Percentiles rank a stretch among this genome's conserved stretches.
Evolutionary conservation across 805 yeast species (phyloP).

Genomic region (Wickerhamiella sergipiensis): DNA sequence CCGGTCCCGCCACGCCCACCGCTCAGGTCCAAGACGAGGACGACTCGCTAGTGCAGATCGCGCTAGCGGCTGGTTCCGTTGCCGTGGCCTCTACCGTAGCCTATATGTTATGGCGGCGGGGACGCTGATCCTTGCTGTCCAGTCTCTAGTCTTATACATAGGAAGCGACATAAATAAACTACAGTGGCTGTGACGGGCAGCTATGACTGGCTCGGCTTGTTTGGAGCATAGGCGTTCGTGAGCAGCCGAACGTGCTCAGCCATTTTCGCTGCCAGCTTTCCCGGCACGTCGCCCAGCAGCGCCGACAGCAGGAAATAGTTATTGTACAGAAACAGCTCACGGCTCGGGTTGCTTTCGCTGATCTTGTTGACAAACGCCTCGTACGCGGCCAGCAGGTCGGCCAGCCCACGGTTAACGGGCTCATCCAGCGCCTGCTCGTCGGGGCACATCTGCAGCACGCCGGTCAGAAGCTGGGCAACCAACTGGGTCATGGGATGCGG

Average conservation of each 20-base stretch:
- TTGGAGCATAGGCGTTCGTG: constrained; percentile 30
- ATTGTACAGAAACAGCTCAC: constrained; percentile 60
- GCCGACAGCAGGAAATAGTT: constrained; percentile 54
- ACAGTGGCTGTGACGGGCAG: too few species aligned
- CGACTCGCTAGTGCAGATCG: constrained; percentile 42
- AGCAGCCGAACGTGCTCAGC: constrained; percentile 33
- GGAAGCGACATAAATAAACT: too few species aligned
- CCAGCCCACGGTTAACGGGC: constrained; percentile 58
- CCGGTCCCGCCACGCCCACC: constrained; percentile 54
- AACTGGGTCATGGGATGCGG: constrained; percentile 66
- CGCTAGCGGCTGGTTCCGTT: constrained; percentile 40
- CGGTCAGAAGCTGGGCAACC: constrained; percentile 58
- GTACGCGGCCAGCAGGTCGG: constrained; percentile 61
- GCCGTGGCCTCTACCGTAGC: constrained; percentile 6
- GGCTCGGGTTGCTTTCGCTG: constrained; percentile 31
- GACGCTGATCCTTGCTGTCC: not conserved
- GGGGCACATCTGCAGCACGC: constrained; percentile 44
- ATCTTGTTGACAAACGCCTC: constrained; percentile 67
- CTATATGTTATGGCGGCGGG: constrained; percentile 2
- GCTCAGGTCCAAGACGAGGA: constrained; percentile 39
- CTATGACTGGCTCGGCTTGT: too few species aligned
- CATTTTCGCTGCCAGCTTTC: constrained; percentile 31
- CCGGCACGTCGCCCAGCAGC: constrained; percentile 35
- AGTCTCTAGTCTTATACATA: too few species aligned
- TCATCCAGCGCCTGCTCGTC: constrained; percentile 34